Evolutionary conservation across 345 rosid species (phyloP).

Genomic region (Euphorbia peplus): DNA sequence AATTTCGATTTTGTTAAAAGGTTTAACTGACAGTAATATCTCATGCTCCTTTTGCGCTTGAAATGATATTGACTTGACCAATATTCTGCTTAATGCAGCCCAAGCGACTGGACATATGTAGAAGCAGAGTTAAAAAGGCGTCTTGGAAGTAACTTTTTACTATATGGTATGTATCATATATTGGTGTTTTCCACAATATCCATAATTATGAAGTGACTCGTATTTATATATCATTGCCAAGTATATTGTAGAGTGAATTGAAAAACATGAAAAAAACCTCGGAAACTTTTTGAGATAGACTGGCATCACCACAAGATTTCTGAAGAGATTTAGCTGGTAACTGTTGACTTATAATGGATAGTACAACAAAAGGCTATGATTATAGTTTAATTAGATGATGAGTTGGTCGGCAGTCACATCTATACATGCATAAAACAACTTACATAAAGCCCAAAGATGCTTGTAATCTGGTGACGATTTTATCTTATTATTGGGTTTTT

Average conservation of each 20-base stretch:
- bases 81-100: conserved; percentile 52
- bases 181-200: background rate
- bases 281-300: too few relatives aligned
- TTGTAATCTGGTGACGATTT: conserved; percentile 1
- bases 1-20: background rate
- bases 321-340: background rate
- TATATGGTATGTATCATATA: conserved; percentile 52
- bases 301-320: background rate
- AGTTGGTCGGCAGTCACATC: background rate
- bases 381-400: background rate
- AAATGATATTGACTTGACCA: conserved; percentile 10
- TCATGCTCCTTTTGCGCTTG: background rate
- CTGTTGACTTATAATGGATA: background rate
- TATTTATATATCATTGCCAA: background rate
- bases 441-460: background rate
- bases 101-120: conserved; percentile 92
- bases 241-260: background rate
- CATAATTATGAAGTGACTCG: background rate
- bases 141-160: conserved; percentile 77
- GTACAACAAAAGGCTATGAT: background rate
- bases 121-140: conserved; percentile 90
- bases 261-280: background rate
- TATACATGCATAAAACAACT: background rate
- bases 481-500: conserved; percentile 13
- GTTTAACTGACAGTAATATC: background rate